Evolutionary conservation across 768 basidiomycete species (phyloP).

Genomic region (Postia placenta): DNA sequence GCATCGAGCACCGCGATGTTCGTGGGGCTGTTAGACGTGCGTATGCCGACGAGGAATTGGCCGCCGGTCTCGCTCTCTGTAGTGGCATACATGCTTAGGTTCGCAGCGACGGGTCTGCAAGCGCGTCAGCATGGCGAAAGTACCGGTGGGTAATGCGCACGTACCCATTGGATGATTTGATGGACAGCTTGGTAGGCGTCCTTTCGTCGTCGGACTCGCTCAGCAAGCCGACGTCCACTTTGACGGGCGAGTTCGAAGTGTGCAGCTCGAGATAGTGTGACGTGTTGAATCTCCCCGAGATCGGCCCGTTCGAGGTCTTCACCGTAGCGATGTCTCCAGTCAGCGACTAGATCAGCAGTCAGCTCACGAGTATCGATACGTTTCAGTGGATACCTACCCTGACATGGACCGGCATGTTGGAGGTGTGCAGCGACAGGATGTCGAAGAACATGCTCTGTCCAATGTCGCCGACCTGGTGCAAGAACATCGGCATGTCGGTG

Average conservation of each 20-base stretch:
- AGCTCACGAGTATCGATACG: not conserved
- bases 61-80: constrained; percentile 17
- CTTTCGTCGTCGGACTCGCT: constrained; percentile 22
- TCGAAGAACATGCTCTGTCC: constrained; percentile 24
- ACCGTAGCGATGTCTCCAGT: constrained; percentile 18
- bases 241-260: constrained; percentile 32
- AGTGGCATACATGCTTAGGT: constrained; percentile 13
- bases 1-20: constrained; percentile 25
- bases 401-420: constrained; percentile 22
- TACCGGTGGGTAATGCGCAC: constrained; percentile 5
- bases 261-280: constrained; percentile 21
- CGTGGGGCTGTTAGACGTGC: constrained; percentile 29
- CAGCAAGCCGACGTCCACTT: constrained; percentile 29
- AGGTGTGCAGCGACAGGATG: constrained; percentile 15
- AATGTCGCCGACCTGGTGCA: constrained; percentile 23
- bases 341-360: constrained; percentile 23
- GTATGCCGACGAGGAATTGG: constrained; percentile 25
- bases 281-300: constrained; percentile 32
- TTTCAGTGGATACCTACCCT: constrained; percentile 18
- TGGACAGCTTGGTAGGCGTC: constrained; percentile 24
- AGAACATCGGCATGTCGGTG: constrained; percentile 25
- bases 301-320: constrained; percentile 27
- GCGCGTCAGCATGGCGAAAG: not conserved
- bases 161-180: constrained; percentile 40
- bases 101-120: constrained; percentile 14